phyloP scores from a whole-genome alignment of 345 rosid genomes.

The Citrus cavaleriei region DNA sequence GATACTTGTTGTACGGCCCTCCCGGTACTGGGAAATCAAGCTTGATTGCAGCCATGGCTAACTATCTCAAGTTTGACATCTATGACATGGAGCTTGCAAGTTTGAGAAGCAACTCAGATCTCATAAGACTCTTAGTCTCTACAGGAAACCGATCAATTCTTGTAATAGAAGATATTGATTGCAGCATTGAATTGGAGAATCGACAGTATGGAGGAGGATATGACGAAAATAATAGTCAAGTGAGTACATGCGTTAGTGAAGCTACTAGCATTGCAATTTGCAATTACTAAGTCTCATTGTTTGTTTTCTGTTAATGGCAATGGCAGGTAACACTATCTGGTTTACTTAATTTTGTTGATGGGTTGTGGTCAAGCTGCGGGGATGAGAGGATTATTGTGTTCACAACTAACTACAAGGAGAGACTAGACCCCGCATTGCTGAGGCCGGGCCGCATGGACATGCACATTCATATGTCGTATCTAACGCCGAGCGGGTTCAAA shows the following conservation, averaged over 20 bases:
- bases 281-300: background rate
- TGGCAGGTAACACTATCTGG: conserved; percentile 18
- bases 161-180: conserved; percentile 25
- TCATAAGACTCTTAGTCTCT: conserved; percentile 3
- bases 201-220: background rate
- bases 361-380: conserved; percentile 24
- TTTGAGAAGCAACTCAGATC: background rate
- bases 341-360: conserved; percentile 23
- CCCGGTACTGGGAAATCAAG: conserved; percentile 28
- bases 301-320: background rate
- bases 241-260: background rate
- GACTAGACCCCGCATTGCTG: conserved; percentile 25
- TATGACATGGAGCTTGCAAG: conserved; percentile 19
- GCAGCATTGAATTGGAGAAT: conserved; percentile 10
- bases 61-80: conserved; percentile 24
- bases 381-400: conserved; percentile 24
- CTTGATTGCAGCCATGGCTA: conserved; percentile 31
- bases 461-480: conserved; percentile 42
- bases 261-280: background rate
- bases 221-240: background rate
- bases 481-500: conserved; percentile 40
- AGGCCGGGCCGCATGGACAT: conserved; percentile 34
- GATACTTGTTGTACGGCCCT: conserved; percentile 24
- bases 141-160: conserved; percentile 13
- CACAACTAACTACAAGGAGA: conserved; percentile 26